Evolutionary conservation across 805 yeast species (phyloP), one percentile per base, ranked within the genome.

Genomic region (Vanderwaltozyma yarrowii): DNA sequence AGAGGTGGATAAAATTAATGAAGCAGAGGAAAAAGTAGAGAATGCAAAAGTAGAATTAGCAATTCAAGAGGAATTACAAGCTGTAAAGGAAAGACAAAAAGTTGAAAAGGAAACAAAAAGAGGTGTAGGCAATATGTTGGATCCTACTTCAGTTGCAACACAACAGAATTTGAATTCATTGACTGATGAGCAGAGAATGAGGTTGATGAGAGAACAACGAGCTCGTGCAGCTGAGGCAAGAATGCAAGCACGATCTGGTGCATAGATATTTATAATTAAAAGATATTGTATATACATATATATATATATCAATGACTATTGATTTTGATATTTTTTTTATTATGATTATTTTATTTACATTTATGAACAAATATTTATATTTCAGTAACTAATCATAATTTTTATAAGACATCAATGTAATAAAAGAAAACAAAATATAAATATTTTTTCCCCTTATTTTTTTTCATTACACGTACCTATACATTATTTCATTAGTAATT

Each of bases 201-300:
- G 78, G 50, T 62, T 92, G 16, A 87, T 88, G 82, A 74, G 98
- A 43, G 98, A 92, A 51, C 88, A 88, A 52, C 69, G 97, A 38
- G 96, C 96, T 1, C 71, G 97, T 39, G 98, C 98, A 0, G 96
- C 95, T 0, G 97, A 92, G 57, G 95, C 89, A 0, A 69, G 98
- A 48, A 50, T 84, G 51, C 69, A 64, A 38, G 60, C 50, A 41
- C 45, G 25, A 11, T 24, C 27, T 24, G 9, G 10, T 7, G 24
- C 9, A 21, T 7, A 21, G 24, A 7, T 21, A 7, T 21, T 21
- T 21, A 21, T 21, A 21, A 21, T 21, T 21, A 21, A 7, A 7
- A 21, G 10, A 7, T 21, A 21, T 21, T 21, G 24, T 10, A n/a
- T n/a, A n/a, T n/a, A n/a, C n/a, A n/a, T n/a, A n/a, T n/a, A n/a